Base-by-base conservation (phyloP, 192 early-diverging fungal species). In the Coemansia sp. region DNA sequence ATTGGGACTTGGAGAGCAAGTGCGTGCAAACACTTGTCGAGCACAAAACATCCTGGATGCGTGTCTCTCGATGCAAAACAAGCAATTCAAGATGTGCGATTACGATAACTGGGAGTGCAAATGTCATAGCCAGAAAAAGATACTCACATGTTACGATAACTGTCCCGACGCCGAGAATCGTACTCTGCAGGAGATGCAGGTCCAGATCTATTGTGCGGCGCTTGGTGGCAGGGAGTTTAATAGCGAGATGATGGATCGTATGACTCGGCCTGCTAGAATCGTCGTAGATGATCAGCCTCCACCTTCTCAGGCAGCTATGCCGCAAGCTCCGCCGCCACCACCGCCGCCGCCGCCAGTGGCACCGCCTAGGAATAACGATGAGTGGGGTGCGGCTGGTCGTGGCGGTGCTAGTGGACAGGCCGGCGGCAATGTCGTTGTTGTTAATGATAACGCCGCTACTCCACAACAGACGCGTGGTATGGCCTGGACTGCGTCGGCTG, bases 51-150 rank as follows among this genome's bases (percentile, higher is more conserved):
- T 85, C 66, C 72, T 85, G n/a, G 79, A 80, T 24, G 74, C 83
- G 11, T 85, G 83, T 55, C 72, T 85, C 10, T 64, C 39, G 8
- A 80, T 80, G 79, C 78, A 80, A 62, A 64, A 67, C 22, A 57
- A 65, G 69, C 78, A 80, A 61, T 80, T 76, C 72, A 71, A 71
- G 46, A 64, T 50, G 39, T 80, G 78, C 55, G 70, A 71, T 33
- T 80, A 78, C 64, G 78, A 85, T 50, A 66, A 75, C 64, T 85
- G 83, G 78, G 67, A 85, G 61, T 85, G 83, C 73, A 85, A 80
- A 57, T 85, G 83, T 68, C 79, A 78, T 33, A 64, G 50, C 13
- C 82, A 84, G 46, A 81, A 81, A 47, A 81, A 85, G 69, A 69
- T 85, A 16, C 64, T 85, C 27, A 76, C 75, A 0, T 85, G 83